These are phyloP conservation scores for Babesia gibsoni DNA, from an alignment of 169 alveolate species.

Conservation along the genomic window DNA sequence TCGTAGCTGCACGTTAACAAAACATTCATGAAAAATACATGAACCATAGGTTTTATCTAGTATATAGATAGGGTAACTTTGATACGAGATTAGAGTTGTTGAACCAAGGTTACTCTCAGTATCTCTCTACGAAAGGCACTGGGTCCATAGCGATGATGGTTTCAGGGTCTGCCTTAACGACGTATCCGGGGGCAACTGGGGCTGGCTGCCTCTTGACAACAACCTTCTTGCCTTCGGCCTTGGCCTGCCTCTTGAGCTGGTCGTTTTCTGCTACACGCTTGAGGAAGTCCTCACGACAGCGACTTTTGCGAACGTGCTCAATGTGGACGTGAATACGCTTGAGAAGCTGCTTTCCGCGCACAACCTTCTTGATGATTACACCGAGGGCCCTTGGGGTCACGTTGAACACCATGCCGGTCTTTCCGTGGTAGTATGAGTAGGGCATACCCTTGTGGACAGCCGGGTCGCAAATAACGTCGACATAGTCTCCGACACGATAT, in stretches of 20 bases:
- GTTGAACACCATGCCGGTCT: constrained; percentile 97
- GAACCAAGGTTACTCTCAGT: constrained; percentile 29
- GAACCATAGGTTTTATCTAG: no score
- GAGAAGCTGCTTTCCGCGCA: constrained; percentile 91
- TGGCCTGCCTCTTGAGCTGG: constrained; percentile 89
- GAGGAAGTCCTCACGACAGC: constrained; percentile 95
- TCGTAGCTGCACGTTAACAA: no score
- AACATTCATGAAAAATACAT: no score
- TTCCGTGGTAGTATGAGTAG: constrained; percentile 96
- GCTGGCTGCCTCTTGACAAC: constrained; percentile 70
- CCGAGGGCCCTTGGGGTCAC: constrained; percentile 95
- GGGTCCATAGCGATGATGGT: constrained; percentile 73
- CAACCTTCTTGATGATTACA: constrained; percentile 95
- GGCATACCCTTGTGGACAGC: constrained; percentile 99
- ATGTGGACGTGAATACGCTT: constrained; percentile 96
- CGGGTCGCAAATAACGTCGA: constrained; percentile 96
- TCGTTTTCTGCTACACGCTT: constrained; percentile 91
- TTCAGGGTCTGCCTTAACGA: constrained; percentile 72
- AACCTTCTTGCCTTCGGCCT: constrained; percentile 76
- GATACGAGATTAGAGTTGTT: not conserved
- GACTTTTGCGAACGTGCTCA: constrained; percentile 95
- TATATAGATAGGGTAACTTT: not conserved
- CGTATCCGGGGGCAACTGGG: constrained; percentile 73
- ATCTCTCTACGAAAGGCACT: constrained; percentile 73
- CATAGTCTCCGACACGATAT: constrained; percentile 94